Evolutionary conservation across 2,329 filamentous ascomycete species (phyloP).

Genomic region (Fusarium oxysporum): DNA sequence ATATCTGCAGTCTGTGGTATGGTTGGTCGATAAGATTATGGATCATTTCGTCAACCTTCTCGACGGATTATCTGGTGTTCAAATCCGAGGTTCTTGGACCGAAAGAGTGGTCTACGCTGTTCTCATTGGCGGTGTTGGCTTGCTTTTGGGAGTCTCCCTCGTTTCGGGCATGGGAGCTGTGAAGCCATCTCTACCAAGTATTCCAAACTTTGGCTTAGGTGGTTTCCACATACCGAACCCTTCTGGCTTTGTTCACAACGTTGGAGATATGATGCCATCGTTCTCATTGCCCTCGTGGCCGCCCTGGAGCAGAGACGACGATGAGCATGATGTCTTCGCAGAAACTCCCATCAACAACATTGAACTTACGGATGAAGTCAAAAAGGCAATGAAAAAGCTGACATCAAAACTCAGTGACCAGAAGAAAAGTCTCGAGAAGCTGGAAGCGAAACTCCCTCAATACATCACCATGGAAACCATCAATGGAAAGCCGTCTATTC

Average conservation of each 20-base stretch:
- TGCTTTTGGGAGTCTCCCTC: constrained; percentile 5
- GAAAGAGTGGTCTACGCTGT: background rate
- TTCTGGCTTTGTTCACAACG: constrained; percentile 23
- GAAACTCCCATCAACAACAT: constrained; percentile 14
- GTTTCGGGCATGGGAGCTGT: background rate
- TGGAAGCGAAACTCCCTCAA: constrained; percentile 66
- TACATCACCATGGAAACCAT: constrained; percentile 65
- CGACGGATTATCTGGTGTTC: constrained; percentile 21
- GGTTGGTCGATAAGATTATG: constrained; percentile 38
- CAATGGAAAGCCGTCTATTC: constrained; percentile 65
- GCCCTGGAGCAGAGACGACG: constrained; percentile 30
- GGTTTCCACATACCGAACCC: constrained; percentile 28
- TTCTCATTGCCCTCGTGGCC: constrained; percentile 48
- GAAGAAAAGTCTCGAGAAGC: constrained; percentile 53
- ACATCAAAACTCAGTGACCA: constrained; percentile 50
- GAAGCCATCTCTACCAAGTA: background rate
- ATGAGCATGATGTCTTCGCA: constrained; percentile 31
- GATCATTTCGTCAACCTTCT: constrained; percentile 34
- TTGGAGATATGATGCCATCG: constrained; percentile 43
- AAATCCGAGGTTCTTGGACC: background rate
- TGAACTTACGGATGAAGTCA: constrained; percentile 43
- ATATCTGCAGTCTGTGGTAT: constrained; percentile 45
- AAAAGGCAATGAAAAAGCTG: constrained; percentile 48
- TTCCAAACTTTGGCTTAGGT: constrained; percentile 11
- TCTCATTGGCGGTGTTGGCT: background rate